phyloP scores from a whole-genome alignment of 306 rosid species.

The Pyrus betulifolia region DNA sequence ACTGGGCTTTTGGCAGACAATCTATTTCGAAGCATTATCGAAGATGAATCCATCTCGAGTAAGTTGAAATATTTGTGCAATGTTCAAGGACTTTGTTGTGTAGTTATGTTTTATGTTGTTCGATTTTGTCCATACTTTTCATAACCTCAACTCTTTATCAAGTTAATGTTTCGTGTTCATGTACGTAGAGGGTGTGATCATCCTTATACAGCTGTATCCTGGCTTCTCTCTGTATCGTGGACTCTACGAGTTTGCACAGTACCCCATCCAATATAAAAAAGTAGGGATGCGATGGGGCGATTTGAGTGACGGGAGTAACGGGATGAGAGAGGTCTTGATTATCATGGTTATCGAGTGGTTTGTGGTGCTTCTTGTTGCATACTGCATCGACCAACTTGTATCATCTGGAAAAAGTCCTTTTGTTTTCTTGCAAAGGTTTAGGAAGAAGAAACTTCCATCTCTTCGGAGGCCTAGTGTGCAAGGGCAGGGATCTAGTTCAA shows the following conservation, averaged over 20 bases:
- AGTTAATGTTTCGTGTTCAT: neutral
- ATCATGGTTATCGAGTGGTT: conserved; percentile 72
- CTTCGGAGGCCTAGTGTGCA: conserved; percentile 45
- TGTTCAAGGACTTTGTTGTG: no score
- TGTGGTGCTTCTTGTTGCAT: conserved; percentile 47
- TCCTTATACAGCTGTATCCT: conserved; percentile 70
- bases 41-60: conserved; percentile 65
- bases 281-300: conserved; percentile 72
- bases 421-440: conserved; percentile 43
- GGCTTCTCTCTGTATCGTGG: conserved; percentile 81
- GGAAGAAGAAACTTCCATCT: conserved; percentile 39
- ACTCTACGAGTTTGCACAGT: conserved; percentile 58
- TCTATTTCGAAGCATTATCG: conserved; percentile 56
- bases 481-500: conserved; percentile 52
- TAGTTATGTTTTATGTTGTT: no score
- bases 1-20: conserved; percentile 59
- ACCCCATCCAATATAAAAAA: conserved; percentile 37
- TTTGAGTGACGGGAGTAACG: conserved; percentile 50
- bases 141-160: no score
- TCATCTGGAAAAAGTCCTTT: conserved; percentile 59
- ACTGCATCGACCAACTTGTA: conserved; percentile 53
- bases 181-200: conserved; percentile 48
- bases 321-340: conserved; percentile 60
- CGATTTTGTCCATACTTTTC: no score
- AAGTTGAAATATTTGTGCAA: conserved; percentile 30